Conservation (phyloP, 176 grass and related monocot species). For the Oryza officinalis region DNA sequence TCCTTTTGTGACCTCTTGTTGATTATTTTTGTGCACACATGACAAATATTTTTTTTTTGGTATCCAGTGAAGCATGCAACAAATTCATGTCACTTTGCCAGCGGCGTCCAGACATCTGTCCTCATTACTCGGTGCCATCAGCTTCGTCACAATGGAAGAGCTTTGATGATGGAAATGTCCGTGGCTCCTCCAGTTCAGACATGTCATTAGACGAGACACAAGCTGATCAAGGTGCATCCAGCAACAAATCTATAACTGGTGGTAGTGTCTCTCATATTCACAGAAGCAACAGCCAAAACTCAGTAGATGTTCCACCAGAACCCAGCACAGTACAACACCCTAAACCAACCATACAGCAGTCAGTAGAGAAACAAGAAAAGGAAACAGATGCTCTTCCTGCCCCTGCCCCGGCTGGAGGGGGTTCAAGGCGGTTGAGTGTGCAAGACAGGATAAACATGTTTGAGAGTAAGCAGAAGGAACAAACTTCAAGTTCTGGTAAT, state of each 20-base stretch:
- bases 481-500: conserved; percentile 71
- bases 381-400: conserved; percentile 44
- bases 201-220: conserved; percentile 93
- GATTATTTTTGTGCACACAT: conserved; percentile 24
- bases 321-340: conserved; percentile 37
- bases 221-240: conserved; percentile 35
- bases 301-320: conserved; percentile 46
- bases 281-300: conserved; percentile 52
- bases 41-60: conserved; percentile 31
- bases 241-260: conserved; percentile 28
- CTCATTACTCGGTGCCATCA: conserved; percentile 38
- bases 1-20: conserved; percentile 36
- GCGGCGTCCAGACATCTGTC: conserved; percentile 65
- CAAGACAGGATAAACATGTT: conserved; percentile 97
- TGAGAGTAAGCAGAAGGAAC: conserved; percentile 84
- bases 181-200: conserved; percentile 85
- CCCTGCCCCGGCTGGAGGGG: conserved; percentile 28
- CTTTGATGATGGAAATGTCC: conserved; percentile 61
- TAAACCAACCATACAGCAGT: conserved; percentile 46
- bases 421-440: conserved; percentile 80
- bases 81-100: conserved; percentile 89
- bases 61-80: conserved; percentile 86
- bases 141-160: conserved; percentile 58
- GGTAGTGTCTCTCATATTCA: conserved; percentile 26
- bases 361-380: conserved; percentile 49